These are phyloP conservation scores for Mycosphaerella arachidis DNA, from an alignment of 2,329 filamentous ascomycete genomes.

Conservation along the genomic window DNA sequence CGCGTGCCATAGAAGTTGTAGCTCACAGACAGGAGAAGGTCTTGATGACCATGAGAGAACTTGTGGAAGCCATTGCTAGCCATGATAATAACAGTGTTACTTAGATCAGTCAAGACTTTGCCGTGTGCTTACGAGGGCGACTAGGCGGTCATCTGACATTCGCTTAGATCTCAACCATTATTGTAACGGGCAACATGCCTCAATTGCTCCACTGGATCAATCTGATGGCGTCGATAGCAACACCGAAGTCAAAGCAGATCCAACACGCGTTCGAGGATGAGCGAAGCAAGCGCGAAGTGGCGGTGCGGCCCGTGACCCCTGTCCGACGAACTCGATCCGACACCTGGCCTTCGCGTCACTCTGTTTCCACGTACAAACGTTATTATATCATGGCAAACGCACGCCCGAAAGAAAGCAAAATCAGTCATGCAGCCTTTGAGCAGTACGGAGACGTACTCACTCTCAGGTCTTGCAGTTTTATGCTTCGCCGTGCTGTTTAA, in stretches of 20 bases:
- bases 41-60: slow-evolving; percentile 69
- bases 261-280: background rate
- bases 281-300: background rate
- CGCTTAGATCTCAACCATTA: background rate
- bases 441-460: slow-evolving; percentile 52
- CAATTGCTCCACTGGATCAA: background rate
- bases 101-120: background rate
- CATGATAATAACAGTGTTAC: slow-evolving; percentile 14
- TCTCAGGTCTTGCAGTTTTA: slow-evolving; percentile 61
- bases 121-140: background rate
- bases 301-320: background rate
- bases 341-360: background rate
- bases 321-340: background rate
- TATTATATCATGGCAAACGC: background rate
- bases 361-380: background rate
- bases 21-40: slow-evolving; percentile 76
- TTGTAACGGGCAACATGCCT: background rate
- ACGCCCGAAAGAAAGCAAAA: background rate
- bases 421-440: slow-evolving; percentile 39
- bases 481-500: slow-evolving; percentile 72
- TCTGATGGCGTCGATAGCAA: background rate
- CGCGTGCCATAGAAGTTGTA: slow-evolving; percentile 92
- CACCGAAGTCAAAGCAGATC: background rate
- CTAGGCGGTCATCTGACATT: background rate
- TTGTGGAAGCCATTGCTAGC: slow-evolving; percentile 44